Evolutionary conservation across 352 stramenopile species (phyloP).

Genomic region (Globisporangium orthogonon): DNA sequence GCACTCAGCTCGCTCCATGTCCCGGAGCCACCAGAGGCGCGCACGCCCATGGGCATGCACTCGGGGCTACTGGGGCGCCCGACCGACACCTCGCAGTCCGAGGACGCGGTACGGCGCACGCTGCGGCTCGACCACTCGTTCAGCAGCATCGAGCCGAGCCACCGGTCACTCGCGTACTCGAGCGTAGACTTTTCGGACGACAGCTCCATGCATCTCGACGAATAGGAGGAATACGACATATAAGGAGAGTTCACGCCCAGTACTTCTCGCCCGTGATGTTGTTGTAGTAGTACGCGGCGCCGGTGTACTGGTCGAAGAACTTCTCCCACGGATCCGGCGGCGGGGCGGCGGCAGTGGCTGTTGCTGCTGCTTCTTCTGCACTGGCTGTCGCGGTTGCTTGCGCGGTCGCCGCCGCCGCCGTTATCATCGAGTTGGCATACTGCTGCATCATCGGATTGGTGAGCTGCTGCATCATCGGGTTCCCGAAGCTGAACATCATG

Average conservation of each 20-base stretch:
- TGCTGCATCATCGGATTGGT: conserved; percentile 28
- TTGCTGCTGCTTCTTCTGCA: background rate
- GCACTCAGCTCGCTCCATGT: conserved; percentile 28
- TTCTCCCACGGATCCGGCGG: conserved; percentile 76
- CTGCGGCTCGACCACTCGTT: conserved; percentile 57
- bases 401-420: conserved; percentile 2
- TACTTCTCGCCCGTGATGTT: conserved; percentile 80
- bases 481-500: conserved; percentile 48
- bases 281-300: conserved; percentile 87
- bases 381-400: background rate
- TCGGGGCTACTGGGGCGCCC: conserved; percentile 13
- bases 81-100: conserved; percentile 13
- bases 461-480: conserved; percentile 30
- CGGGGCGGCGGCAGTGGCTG: conserved; percentile 9
- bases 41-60: conserved; percentile 34
- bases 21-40: conserved; percentile 15
- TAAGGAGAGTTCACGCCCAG: conserved; percentile 40
- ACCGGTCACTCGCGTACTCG: conserved; percentile 42
- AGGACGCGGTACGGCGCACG: conserved; percentile 27
- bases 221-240: conserved; percentile 9
- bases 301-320: conserved; percentile 84
- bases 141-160: conserved; percentile 66
- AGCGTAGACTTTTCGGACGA: conserved; percentile 74
- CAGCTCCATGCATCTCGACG: conserved; percentile 71
- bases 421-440: conserved; percentile 14